A percentile compares a stretch with the other conserved stretches of the same genome.
Conservation (phyloP, 208 protist genomes). For the Trypanosoma rangeli region DNA sequence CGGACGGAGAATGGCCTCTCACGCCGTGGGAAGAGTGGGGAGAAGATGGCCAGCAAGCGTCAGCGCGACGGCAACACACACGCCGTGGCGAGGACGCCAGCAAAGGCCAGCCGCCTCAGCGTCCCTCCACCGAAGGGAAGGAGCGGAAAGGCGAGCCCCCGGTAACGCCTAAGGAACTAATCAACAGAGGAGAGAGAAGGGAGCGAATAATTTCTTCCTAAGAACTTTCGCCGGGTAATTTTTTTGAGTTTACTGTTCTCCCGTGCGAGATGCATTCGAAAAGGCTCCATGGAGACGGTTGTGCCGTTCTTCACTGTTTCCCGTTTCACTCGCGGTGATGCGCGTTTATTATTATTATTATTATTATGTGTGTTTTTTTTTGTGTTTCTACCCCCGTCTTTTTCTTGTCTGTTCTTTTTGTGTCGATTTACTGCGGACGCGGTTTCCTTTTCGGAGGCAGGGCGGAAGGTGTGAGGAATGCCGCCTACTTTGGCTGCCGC, state of each 20-base stretch:
- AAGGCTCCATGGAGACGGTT: no score
- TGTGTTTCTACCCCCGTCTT: not conserved
- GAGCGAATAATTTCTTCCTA: not conserved
- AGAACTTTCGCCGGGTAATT: no score
- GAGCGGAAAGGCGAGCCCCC: not conserved
- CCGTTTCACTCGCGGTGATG: no score
- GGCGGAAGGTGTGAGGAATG: no score
- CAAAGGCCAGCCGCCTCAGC: constrained; percentile 33
- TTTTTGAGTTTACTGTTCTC: not conserved
- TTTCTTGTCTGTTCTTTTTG: constrained; percentile 8
- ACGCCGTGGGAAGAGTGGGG: not conserved
- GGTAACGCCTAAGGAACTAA: not conserved
- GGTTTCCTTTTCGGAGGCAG: no score
- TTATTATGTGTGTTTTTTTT: not conserved
- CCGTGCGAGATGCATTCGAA: not conserved
- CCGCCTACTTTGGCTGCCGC: not conserved
- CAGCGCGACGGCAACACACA: not conserved
- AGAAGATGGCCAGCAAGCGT: not conserved
- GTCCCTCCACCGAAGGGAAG: constrained; percentile 31
- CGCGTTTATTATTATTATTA: not conserved
- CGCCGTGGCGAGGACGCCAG: not conserved
- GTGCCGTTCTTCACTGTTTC: no score
- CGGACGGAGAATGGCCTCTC: constrained; percentile 3
- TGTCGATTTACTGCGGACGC: no score
- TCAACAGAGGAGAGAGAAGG: constrained; percentile 2